Base-by-base conservation (phyloP, 495 filamentous ascomycete species). In the Aspergillus taichungensis region DNA sequence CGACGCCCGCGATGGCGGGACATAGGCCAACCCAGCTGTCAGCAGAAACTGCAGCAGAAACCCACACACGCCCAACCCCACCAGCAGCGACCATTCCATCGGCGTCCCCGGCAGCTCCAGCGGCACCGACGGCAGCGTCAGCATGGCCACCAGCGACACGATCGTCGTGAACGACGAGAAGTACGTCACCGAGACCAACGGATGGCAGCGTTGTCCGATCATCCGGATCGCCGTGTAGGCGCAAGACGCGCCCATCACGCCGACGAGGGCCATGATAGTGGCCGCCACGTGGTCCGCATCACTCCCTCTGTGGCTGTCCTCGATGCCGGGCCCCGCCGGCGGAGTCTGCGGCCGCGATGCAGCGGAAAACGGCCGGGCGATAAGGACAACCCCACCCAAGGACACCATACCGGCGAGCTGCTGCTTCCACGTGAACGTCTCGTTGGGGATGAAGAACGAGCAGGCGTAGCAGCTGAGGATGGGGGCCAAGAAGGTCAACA, bases 401-500 rank as follows among this genome's bases (percentile, higher is more conserved):
- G 88, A 89, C 28, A 95, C 61, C 1, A 91, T 54, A 0, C 78
- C 83, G 1, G 86, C 88, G 2, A 89, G 59, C 50, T 90, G 81
- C 56, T 95, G 87, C 6, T 74, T 78, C 13, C 79, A 70, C 0
- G 86, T 88, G 59, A 90, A 96, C 0, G 85, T 84, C 52, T 94
- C 85, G 37, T 85, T 69, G 6, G 67, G 61, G 27, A 85, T 74
- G 12, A 95, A 66, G 13, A 89, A 59, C 11, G 84, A 85, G 59
- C 89, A 95, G 8, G 81, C 80, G 58, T 87, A 94, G 41, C 87
- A 85, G n/a, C 86, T 75, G 3, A 94, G 72, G 11, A 82, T 82
- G 0, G 92, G 92, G 0, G 85, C 78, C 1, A 97, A 76, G 56
- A 96, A 97, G 36, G 88, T 94, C 36, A 97, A 82, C 0, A 96